A percentile compares a stretch with the other conserved stretches of the same genome.
These are phyloP conservation scores for Aspergillus bertholletiae DNA, from an alignment of 495 filamentous ascomycete genomes.

Conservation along the genomic window DNA sequence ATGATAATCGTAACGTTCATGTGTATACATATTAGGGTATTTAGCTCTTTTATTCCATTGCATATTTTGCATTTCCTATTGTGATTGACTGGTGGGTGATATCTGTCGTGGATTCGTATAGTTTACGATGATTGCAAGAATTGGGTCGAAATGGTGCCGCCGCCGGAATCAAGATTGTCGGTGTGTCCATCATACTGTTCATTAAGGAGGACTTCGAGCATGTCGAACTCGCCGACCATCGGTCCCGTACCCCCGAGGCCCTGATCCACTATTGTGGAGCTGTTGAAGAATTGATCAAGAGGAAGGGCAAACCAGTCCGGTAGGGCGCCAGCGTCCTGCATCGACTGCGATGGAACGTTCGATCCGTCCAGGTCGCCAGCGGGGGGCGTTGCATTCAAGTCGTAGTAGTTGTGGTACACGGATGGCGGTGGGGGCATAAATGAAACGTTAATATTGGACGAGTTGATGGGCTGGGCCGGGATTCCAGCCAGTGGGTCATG, in stretches of 20 bases:
- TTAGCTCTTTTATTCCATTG: neutral
- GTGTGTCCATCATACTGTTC: constrained; percentile 42
- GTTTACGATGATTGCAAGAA: constrained; percentile 14
- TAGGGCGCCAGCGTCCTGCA: constrained; percentile 31
- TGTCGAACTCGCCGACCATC: constrained; percentile 47
- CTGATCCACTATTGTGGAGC: constrained; percentile 47
- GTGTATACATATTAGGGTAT: neutral
- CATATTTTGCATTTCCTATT: neutral
- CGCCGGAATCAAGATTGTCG: constrained; percentile 18
- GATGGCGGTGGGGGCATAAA: constrained; percentile 50
- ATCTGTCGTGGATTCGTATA: neutral
- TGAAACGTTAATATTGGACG: constrained; percentile 43
- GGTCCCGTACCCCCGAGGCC: constrained; percentile 45
- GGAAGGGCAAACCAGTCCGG: constrained; percentile 48
- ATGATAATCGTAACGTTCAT: neutral
- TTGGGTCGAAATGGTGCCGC: constrained; percentile 11
- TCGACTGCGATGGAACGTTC: constrained; percentile 27
- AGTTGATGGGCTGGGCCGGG: constrained; percentile 47
- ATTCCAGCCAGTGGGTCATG: constrained; percentile 45
- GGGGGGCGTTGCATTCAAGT: constrained; percentile 32
- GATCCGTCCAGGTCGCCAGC: constrained; percentile 28
- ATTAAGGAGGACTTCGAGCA: constrained; percentile 46
- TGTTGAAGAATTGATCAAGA: constrained; percentile 51
- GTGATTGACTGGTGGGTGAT: neutral
- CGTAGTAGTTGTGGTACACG: constrained; percentile 47